Evolutionary conservation across 73 alveolate species (phyloP), one percentile per base, ranked within the genome.

Genomic region (Uronychia binucleata): DNA sequence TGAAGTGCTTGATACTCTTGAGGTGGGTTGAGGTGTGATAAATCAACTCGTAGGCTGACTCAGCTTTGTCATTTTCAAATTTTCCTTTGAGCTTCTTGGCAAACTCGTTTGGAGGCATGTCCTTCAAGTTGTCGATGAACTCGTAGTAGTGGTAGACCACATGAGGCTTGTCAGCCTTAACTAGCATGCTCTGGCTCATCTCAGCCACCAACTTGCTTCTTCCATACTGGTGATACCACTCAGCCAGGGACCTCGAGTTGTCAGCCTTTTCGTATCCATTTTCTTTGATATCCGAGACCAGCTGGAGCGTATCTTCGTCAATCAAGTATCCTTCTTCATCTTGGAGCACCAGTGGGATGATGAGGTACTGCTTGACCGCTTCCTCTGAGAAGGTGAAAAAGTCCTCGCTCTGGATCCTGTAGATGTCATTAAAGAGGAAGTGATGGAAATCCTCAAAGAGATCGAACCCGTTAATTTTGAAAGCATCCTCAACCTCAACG

Each of bases 91-190:
- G 78, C 25, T 77, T 79, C 13, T 32, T 30, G 0, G 86, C 91
- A n/a, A 85, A 34, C 29, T 85, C 91, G 25, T 34, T 75, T 0
- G 91, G 86, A 0, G 86, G 33, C 78, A 76, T 33, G 31, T 77
- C 14, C 1, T 77, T 26, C 32, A 85, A 81, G 81, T 85, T 34
- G 11, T 85, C 91, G 26, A 85, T 74, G 13, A 85, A 28, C n/a
- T 33, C 26, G 77, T 25, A 34, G 81, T 34, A 85, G 31, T 33
- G 59, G 74, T 85, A 85, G 86, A 83, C 78, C 26, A 58, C 35
- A 31, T 77, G 86, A 0, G 80, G 86, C 77, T 85, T 85, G 59
- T 85, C 91, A 28, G 76, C 79, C 34, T 85, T 85, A 25, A 85
- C 91, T 0, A 85, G 81, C n/a, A 85, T 85, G 29, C 30, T 33